phyloP scores from a whole-genome alignment of 1,284 basidiomycete genomes.

The Marasmius oreades region DNA sequence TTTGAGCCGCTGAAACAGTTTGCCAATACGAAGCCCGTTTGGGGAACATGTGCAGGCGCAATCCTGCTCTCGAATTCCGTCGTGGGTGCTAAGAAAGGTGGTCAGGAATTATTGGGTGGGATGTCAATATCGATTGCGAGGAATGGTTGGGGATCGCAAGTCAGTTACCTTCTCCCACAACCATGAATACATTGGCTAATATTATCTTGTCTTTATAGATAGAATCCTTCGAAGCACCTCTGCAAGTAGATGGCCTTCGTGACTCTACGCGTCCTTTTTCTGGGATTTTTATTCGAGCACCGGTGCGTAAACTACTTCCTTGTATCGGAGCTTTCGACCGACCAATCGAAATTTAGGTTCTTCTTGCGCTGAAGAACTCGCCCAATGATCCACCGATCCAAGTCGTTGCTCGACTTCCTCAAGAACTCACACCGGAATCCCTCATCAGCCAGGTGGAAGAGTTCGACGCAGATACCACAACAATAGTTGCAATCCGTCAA shows the following conservation, averaged over 20 bases:
- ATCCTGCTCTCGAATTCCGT: slow-evolving; percentile 80
- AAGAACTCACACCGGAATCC: slow-evolving; percentile 51
- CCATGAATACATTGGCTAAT: background rate
- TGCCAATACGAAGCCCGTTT: slow-evolving; percentile 70
- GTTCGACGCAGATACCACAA: slow-evolving; percentile 50
- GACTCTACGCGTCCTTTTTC: slow-evolving; percentile 68
- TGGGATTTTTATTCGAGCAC: slow-evolving; percentile 95
- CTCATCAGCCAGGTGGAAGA: slow-evolving; percentile 33
- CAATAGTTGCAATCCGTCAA: slow-evolving; percentile 84
- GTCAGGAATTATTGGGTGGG: slow-evolving; percentile 84
- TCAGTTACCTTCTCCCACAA: slow-evolving; percentile 24
- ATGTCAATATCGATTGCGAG: slow-evolving; percentile 80
- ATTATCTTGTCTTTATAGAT: slow-evolving; percentile 41
- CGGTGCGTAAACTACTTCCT: slow-evolving; percentile 45
- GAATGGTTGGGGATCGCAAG: slow-evolving; percentile 89
- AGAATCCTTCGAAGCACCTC: slow-evolving; percentile 85
- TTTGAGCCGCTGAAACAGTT: slow-evolving; percentile 78
- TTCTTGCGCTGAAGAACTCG: slow-evolving; percentile 45
- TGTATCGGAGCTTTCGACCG: slow-evolving; percentile 11
- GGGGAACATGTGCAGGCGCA: slow-evolving; percentile 97
- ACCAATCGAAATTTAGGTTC: slow-evolving; percentile 44
- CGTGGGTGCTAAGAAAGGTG: slow-evolving; percentile 81
- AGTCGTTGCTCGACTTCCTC: slow-evolving; percentile 74
- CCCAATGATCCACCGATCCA: slow-evolving; percentile 49
- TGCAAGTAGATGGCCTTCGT: slow-evolving; percentile 65